Base-by-base conservation (phyloP, 2,329 filamentous ascomycete species). In the Hypocrella siamensis region DNA sequence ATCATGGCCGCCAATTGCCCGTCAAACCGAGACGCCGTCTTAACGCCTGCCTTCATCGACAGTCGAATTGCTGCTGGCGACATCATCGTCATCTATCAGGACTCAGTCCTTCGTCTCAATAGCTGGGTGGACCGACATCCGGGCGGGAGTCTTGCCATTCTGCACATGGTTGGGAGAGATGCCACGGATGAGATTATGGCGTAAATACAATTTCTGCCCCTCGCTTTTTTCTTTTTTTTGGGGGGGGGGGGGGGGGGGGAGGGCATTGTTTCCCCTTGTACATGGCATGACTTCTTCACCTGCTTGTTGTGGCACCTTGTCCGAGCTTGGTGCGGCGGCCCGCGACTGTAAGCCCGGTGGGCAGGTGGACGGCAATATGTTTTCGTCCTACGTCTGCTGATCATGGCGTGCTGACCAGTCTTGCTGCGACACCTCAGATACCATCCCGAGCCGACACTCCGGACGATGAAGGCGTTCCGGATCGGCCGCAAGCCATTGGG, bases 111-210 rank as follows among this genome's bases (percentile, higher is more conserved):
- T 40, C 57, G 60, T 34, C 61, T 76, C 24, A 66, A 72, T 42
- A 52, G 56, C 27, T 77, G 71, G 72, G 58, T 75, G 40, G 47
- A 63, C 33, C 61, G 53, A 34, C 72, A 76, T 42, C 72, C 72
- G 0, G 72, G 72, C 15, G 72, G 72, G 19, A 53, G 57, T 11
- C 52, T 75, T 17, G 66, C 70, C 15, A 71, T 75, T 38, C 46
- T 67, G 39, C 71, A 76, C 52, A 74, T 55, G 52, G 49, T 55
- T 3, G 52, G 52, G 8, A 42, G 49, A 42, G 52, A 55, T 43
- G 49, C 50, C 14, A 55, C 52, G 1, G 51, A 54, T 26, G 51
- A 53, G 33, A 51, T 53, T 22, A 49, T 48, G 28, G 48, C 44
- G 49, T 53, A 49, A 27, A 45, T 49, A 30, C 31, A 31, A 30